phyloP scores from a whole-genome alignment of 2,329 filamentous ascomycete genomes.

The Ceratocystis diversiconidia region DNA sequence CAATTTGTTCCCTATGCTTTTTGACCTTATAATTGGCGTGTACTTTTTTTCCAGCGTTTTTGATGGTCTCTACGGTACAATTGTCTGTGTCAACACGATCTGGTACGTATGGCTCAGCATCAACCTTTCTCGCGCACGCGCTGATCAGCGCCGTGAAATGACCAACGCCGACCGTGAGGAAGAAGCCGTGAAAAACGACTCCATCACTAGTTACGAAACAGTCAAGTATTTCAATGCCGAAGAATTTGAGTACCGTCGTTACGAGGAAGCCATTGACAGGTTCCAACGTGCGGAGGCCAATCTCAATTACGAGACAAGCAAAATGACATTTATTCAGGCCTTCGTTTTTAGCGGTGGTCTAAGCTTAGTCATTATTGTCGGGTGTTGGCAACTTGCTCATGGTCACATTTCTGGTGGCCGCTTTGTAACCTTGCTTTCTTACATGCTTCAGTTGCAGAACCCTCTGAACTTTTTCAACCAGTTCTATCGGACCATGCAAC shows the following conservation, averaged over 20 bases:
- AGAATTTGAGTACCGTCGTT: constrained; percentile 61
- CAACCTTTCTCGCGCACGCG: constrained; percentile 84
- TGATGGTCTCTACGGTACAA: constrained; percentile 47
- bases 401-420: constrained; percentile 52
- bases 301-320: constrained; percentile 60
- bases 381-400: constrained; percentile 60
- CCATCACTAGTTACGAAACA: constrained; percentile 95
- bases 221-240: constrained; percentile 87
- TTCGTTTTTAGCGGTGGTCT: constrained; percentile 67
- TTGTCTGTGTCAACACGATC: constrained; percentile 81
- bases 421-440: constrained; percentile 60
- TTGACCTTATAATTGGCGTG: constrained; percentile 77
- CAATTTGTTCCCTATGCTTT: constrained; percentile 84
- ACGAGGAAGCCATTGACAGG: constrained; percentile 52
- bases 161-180: constrained; percentile 90
- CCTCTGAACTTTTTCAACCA: constrained; percentile 83
- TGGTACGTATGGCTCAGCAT: constrained; percentile 95
- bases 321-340: constrained; percentile 71
- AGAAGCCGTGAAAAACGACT: constrained; percentile 96
- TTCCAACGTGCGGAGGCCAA: constrained; percentile 64
- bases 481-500: constrained; percentile 91
- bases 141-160: constrained; percentile 82
- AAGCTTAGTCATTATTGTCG: constrained; percentile 56
- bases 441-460: constrained; percentile 65
- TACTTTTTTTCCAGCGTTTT: constrained; percentile 65